Conservation (phyloP, 176 grass and related monocot species). For the Carex kokanica region DNA sequence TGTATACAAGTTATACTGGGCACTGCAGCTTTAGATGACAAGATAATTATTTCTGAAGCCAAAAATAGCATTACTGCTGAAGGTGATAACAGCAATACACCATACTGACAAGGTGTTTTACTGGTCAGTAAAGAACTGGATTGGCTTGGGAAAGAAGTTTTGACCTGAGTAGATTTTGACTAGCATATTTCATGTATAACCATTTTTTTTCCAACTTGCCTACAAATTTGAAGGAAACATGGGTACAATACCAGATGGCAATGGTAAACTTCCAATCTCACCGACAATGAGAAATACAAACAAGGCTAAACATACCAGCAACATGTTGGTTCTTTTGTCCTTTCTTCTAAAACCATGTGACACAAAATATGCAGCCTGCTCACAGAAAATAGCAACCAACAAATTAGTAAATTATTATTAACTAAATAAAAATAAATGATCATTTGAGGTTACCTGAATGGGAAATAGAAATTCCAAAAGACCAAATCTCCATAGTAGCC, state of each 20-base stretch:
- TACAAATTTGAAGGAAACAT: background rate
- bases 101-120: background rate
- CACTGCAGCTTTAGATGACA: background rate
- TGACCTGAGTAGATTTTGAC: background rate
- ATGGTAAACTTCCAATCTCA: too few relatives aligned
- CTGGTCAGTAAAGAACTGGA: background rate
- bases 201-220: background rate
- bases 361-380: constrained; percentile 93
- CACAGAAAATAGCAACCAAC: constrained; percentile 13
- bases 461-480: constrained; percentile 85
- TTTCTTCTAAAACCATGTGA: constrained; percentile 75
- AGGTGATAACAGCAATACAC: background rate
- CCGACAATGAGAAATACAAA: background rate
- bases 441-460: constrained; percentile 54
- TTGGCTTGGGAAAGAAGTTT: background rate
- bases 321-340: constrained; percentile 85
- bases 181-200: background rate
- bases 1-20: constrained; percentile 3
- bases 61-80: background rate
- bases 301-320: constrained; percentile 56
- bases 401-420: constrained; percentile 24
- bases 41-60: background rate
- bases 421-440: constrained; percentile 19
- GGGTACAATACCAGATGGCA: background rate
- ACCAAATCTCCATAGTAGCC: constrained; percentile 96